Percentiles rank a stretch among this genome's conserved stretches.
These are phyloP conservation scores for Arachnomyces sp. DNA, from an alignment of 2,329 filamentous ascomycete genomes.

Conservation along the genomic window DNA sequence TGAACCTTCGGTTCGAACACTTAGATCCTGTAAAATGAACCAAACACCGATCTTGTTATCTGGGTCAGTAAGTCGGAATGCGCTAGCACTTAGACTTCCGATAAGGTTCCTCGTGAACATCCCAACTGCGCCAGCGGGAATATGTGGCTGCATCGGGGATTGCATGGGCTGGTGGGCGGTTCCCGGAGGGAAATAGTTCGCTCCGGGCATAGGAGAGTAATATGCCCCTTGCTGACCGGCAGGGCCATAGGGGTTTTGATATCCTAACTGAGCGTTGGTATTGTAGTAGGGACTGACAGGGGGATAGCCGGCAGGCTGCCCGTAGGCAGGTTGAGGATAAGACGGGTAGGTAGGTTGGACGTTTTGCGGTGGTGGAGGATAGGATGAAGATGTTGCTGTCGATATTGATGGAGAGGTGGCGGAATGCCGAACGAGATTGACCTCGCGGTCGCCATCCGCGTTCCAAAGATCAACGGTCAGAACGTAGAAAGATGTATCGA, in stretches of 20 bases:
- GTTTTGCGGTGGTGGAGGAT: slow-evolving; percentile 45
- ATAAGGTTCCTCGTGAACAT: slow-evolving; percentile 97
- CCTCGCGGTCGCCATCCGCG: slow-evolving; percentile 52
- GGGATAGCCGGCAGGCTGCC: slow-evolving; percentile 30
- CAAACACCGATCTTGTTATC: slow-evolving; percentile 80
- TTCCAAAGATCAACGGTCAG: slow-evolving; percentile 65
- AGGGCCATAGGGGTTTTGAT: slow-evolving; percentile 27
- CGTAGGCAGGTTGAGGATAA: slow-evolving; percentile 34
- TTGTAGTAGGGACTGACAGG: slow-evolving; percentile 31
- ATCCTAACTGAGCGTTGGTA: slow-evolving; percentile 24
- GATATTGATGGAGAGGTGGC: slow-evolving; percentile 68
- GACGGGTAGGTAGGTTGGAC: slow-evolving; percentile 29
- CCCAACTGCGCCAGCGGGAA: slow-evolving; percentile 53
- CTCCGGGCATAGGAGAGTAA: slow-evolving; percentile 17
- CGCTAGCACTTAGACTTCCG: slow-evolving; percentile 81
- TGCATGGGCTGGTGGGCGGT: slow-evolving; percentile 7
- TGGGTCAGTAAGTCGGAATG: slow-evolving; percentile 72
- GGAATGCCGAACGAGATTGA: slow-evolving; percentile 62
- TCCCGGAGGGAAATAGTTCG: slow-evolving; percentile 3
- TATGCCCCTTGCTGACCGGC: slow-evolving; percentile 22
- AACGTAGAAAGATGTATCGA: slow-evolving; percentile 61
- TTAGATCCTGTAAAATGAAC: slow-evolving; percentile 94
- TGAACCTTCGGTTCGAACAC: slow-evolving; percentile 81
- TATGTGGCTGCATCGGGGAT: slow-evolving; percentile 15
- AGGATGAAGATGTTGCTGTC: slow-evolving; percentile 71